Percentiles rank a stretch among this genome's conserved stretches.
phyloP scores from a whole-genome alignment of 305 asterid genomes.

The Vinca major region DNA sequence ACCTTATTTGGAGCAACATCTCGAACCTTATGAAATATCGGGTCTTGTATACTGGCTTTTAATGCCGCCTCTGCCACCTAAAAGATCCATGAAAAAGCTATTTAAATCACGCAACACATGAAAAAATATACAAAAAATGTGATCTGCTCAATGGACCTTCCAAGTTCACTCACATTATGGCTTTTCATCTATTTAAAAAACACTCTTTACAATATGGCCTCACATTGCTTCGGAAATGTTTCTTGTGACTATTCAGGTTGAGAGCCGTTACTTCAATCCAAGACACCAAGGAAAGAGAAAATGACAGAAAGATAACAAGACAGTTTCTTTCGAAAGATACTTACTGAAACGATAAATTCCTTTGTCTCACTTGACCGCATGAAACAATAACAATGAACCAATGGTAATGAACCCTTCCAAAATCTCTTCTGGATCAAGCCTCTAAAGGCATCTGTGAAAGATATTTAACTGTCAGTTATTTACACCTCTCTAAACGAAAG shows the following conservation, averaged over 20 bases:
- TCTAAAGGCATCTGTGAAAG: constrained; percentile 57
- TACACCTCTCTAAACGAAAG: not conserved
- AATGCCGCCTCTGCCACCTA: constrained; percentile 74
- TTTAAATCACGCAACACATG: too few species aligned
- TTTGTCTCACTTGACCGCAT: constrained; percentile 60
- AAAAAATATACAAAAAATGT: too few species aligned
- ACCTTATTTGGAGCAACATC: constrained; percentile 97
- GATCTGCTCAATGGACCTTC: too few species aligned
- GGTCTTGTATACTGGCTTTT: constrained; percentile 47
- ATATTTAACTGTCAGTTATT: constrained; percentile 16
- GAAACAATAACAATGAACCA: constrained; percentile 95
- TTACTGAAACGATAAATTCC: constrained; percentile 48
- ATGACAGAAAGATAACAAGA: not conserved
- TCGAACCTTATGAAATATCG: constrained; percentile 61
- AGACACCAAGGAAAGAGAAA: too few species aligned
- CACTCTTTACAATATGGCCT: too few species aligned
- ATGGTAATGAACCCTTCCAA: constrained; percentile 81
- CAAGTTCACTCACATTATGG: too few species aligned
- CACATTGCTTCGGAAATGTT: too few species aligned
- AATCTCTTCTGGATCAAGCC: constrained; percentile 46
- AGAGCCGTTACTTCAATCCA: not conserved
- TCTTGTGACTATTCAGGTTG: not conserved
- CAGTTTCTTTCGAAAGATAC: constrained; percentile 17
- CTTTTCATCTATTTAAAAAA: too few species aligned
- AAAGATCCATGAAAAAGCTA: constrained; percentile 2